Percentiles rank a stretch among this genome's conserved stretches.
phyloP scores from a whole-genome alignment of 2,329 filamentous ascomycete species.

The Diaporthe sp. region DNA sequence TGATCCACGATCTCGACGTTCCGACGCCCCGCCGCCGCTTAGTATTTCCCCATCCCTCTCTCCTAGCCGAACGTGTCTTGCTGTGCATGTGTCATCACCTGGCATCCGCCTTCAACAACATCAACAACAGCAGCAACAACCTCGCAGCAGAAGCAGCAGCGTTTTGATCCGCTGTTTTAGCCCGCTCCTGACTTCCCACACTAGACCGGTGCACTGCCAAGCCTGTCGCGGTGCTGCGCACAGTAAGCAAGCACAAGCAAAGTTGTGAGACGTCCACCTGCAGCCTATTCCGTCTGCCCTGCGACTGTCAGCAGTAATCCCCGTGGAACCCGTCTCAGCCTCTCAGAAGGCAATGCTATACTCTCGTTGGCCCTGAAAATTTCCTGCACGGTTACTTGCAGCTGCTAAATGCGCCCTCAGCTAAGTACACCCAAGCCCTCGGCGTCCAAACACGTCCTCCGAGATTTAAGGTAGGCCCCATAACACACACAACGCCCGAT shows the following conservation, averaged over 20 bases:
- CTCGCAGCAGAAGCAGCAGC: background rate
- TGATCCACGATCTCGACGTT: constrained; percentile 26
- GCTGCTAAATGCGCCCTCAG: background rate
- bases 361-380: background rate
- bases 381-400: constrained; percentile 1
- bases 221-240: constrained; percentile 2
- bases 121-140: background rate
- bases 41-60: background rate
- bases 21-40: constrained; percentile 27
- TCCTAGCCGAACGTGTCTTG: background rate
- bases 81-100: constrained; percentile 7
- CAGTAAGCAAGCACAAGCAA: constrained; percentile 28
- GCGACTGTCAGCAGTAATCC: constrained; percentile 5
- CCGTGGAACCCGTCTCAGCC: constrained; percentile 23
- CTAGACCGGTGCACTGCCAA: background rate
- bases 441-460: background rate
- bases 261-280: constrained; percentile 17
- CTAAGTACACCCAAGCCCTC: background rate
- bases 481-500: background rate
- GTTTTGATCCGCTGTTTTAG: background rate
- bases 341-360: background rate
- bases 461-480: background rate
- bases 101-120: background rate
- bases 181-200: background rate
- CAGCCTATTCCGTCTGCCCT: background rate